A percentile compares a stretch with the other conserved stretches of the same genome.
These are phyloP conservation scores for Xylariaceae sp. DNA, from an alignment of 2,329 filamentous ascomycete genomes.

Conservation along the genomic window DNA sequence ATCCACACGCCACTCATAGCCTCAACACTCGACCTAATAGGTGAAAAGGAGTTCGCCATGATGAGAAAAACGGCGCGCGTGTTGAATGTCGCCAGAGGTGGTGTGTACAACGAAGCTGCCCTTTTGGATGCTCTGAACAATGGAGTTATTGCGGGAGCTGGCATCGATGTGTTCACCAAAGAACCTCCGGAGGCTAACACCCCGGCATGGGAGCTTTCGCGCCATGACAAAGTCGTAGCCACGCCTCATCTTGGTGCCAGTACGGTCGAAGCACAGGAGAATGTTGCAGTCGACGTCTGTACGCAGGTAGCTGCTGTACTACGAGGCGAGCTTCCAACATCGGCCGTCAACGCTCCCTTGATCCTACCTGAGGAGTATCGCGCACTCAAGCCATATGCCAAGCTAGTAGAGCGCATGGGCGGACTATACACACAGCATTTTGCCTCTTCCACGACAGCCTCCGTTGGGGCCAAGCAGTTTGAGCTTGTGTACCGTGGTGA, in stretches of 20 bases:
- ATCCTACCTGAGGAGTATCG: slow-evolving; percentile 78
- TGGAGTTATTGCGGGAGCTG: slow-evolving; percentile 71
- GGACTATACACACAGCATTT: slow-evolving; percentile 76
- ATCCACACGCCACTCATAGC: slow-evolving; percentile 78
- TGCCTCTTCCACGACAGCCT: slow-evolving; percentile 23
- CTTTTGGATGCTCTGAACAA: slow-evolving; percentile 66
- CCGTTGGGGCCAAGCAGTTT: slow-evolving; percentile 62
- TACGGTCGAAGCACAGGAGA: slow-evolving; percentile 79
- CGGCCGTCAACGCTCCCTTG: slow-evolving; percentile 75
- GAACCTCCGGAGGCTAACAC: slow-evolving; percentile 64
- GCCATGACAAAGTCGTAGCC: slow-evolving; percentile 68
- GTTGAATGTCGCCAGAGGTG: slow-evolving; percentile 75
- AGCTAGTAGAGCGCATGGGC: slow-evolving; percentile 75
- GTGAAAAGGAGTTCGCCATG: slow-evolving; percentile 58
- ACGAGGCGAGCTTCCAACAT: slow-evolving; percentile 66
- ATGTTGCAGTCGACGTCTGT: slow-evolving; percentile 78
- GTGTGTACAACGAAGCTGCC: slow-evolving; percentile 74
- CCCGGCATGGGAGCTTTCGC: slow-evolving; percentile 58
- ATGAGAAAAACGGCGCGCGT: slow-evolving; percentile 75
- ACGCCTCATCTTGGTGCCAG: slow-evolving; percentile 79
- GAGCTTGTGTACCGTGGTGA: slow-evolving; percentile 76
- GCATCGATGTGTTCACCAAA: slow-evolving; percentile 73
- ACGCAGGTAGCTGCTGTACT: slow-evolving; percentile 74
- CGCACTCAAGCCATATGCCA: slow-evolving; percentile 70
- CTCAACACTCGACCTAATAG: slow-evolving; percentile 70